Evolutionary conservation across 2,329 filamentous ascomycete species (phyloP), one percentile per base, ranked within the genome.

Genomic region (Fusarium sp.): DNA sequence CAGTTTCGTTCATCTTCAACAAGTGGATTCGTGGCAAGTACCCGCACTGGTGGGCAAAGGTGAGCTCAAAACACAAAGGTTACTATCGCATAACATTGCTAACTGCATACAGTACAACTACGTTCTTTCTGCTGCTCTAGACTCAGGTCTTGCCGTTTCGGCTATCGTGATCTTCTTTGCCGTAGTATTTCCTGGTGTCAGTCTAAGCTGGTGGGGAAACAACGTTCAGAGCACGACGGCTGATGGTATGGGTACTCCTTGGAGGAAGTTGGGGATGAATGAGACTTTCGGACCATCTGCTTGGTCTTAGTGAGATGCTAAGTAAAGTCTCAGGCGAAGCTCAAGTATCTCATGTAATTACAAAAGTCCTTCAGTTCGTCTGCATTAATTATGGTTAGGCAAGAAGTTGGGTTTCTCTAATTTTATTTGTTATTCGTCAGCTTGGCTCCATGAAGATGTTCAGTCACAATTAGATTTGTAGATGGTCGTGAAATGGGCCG

Each of bases 41-140:
- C 0, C 58, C 58, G 1, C 33, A 60, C 18, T 60, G 58, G 58
- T 60, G 58, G 58, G 58, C 58, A 2, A 60, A 60, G 40, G 58
- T 45, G 7, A 60, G 57, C 32, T 5, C 9, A 4, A 5, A 5
- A 13, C 12, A 6, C 15, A 9, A 40, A 15, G 0, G 13, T 14
- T 8, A 18, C 4, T 0, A 12, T 5, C 7, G 10, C 1, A 8
- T 4, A 7, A 4, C 2, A 1, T 38, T 4, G 26, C 40, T 60
- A 32, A 60, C 15, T 4, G 8, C 10, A 11, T 1, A 18, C n/a
- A 60, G 58, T 60, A 60, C 1, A 58, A 60, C 9, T 60, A 60
- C 14, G 50, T 60, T 1, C 27, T 60, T 0, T 60, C 58, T 1
- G 58, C 58, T 0, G 58, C 58, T 3, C 33, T 58, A 0, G 58